Conservation (phyloP, 2,329 filamentous ascomycete species). For the Mariannaea elegans region DNA sequence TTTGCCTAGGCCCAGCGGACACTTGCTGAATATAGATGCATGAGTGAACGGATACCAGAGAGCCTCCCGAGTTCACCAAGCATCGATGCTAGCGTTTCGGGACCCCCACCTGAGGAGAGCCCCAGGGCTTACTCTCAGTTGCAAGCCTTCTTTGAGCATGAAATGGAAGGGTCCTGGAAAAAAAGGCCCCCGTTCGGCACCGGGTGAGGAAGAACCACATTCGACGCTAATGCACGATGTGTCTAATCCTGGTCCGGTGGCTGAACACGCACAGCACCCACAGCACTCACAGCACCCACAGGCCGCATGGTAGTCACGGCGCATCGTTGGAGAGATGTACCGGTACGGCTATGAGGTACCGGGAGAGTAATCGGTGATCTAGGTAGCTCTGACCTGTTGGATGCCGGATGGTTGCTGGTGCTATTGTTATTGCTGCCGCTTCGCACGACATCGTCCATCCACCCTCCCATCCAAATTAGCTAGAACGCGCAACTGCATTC, state of each 20-base stretch:
- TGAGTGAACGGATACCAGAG: not conserved
- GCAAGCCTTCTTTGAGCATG: no score
- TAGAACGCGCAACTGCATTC: not conserved
- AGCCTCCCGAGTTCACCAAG: conserved; percentile 16
- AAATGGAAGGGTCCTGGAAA: not conserved
- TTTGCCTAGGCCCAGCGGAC: not conserved
- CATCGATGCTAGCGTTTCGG: conserved; percentile 31
- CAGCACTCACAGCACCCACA: conserved; percentile 14
- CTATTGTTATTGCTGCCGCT: conserved; percentile 5
- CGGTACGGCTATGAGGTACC: conserved; percentile 24
- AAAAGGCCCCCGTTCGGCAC: conserved; percentile 30
- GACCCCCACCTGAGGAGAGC: conserved; percentile 13
- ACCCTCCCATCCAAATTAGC: not conserved
- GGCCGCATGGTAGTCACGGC: conserved; percentile 14
- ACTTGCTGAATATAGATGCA: conserved; percentile 24
- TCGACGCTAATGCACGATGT: conserved; percentile 42
- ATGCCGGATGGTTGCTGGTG: not conserved
- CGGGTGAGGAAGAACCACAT: conserved; percentile 30
- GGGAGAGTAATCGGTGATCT: conserved; percentile 13
- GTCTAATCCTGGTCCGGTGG: conserved; percentile 38
- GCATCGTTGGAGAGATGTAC: conserved; percentile 4
- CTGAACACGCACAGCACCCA: conserved; percentile 12
- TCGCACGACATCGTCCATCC: conserved; percentile 3
- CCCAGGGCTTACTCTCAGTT: no score
- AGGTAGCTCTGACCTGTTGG: conserved; percentile 6